A percentile compares a stretch with the other conserved stretches of the same genome.
Evolutionary conservation across 2,329 filamentous ascomycete species (phyloP).

Genomic region (Diaporthe citri): DNA sequence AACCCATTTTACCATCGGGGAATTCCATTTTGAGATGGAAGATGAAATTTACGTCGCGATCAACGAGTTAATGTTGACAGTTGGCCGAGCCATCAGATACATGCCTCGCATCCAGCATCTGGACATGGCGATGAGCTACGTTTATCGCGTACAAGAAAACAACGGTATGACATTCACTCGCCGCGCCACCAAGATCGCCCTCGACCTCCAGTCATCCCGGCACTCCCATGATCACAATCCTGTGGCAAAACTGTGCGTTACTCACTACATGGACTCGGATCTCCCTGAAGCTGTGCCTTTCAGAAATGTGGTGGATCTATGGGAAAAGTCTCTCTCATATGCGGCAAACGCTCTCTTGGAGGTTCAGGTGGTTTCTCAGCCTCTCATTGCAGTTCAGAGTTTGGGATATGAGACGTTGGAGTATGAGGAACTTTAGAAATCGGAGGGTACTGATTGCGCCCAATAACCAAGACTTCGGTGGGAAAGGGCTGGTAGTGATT

Average conservation of each 20-base stretch:
- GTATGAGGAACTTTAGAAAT: no score
- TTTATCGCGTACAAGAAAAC: no score
- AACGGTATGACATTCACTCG: no score
- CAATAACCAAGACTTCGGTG: accelerated
- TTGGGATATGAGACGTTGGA: no score
- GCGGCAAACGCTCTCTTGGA: not conserved
- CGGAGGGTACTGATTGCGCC: no score
- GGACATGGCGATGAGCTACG: not conserved
- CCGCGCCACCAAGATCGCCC: not conserved
- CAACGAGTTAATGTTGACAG: not conserved
- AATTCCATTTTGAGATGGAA: accelerated
- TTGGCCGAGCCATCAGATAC: not conserved
- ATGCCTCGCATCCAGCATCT: not conserved
- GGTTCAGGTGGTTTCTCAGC: not conserved
- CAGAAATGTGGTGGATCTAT: accelerated
- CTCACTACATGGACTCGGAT: not conserved
- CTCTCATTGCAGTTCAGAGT: no score
- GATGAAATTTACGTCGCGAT: accelerated
- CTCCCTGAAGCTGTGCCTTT: not conserved
- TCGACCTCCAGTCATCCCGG: not conserved
- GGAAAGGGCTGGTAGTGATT: not conserved
- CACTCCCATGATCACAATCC: accelerated
- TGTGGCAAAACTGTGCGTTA: not conserved
- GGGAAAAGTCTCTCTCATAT: not conserved
- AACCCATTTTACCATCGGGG: accelerated